These are phyloP conservation scores for Senecio squalidus DNA, from an alignment of 140 eudicot species.

Conservation along the genomic window DNA sequence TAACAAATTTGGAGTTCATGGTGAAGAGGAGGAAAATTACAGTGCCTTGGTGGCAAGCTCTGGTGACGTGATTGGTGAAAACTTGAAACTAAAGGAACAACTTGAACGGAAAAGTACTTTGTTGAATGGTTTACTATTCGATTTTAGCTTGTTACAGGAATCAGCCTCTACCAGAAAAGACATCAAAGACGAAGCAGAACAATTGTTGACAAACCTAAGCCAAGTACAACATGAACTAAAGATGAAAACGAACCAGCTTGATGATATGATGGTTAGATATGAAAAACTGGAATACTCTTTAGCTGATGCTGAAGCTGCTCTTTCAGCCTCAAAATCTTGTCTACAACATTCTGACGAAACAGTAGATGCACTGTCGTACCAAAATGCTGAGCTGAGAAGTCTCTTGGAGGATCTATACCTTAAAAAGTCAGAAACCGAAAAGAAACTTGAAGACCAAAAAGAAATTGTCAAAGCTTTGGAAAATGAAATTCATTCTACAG, in stretches of 20 bases:
- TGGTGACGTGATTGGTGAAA: constrained; percentile 28
- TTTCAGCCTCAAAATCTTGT: constrained; percentile 49
- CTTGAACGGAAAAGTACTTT: constrained; percentile 47
- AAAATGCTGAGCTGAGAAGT: constrained; percentile 54
- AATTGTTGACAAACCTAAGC: constrained; percentile 39
- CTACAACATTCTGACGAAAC: constrained; percentile 51
- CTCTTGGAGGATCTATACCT: constrained; percentile 58
- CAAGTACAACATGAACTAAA: constrained; percentile 48
- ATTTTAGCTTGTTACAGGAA: constrained; percentile 83
- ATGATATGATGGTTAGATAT: constrained; percentile 40
- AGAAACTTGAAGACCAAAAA: constrained; percentile 60
- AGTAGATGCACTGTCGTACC: constrained; percentile 42
- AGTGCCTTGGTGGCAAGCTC: constrained; percentile 15
- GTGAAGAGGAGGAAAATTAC: constrained; percentile 23
- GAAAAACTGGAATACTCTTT: constrained; percentile 48
- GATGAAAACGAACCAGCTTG: constrained; percentile 49
- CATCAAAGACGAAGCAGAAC: constrained; percentile 66
- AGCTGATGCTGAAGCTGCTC: constrained; percentile 57
- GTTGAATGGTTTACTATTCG: constrained; percentile 72
- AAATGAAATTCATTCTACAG: constrained; percentile 47
- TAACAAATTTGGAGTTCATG: constrained; percentile 27
- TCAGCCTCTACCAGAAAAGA: constrained; percentile 69
- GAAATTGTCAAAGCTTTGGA: constrained; percentile 62
- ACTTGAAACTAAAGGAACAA: constrained; percentile 47
- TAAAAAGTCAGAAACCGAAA: constrained; percentile 63